Conservation (phyloP, 495 filamentous ascomycete species). For the Tetracladium setigerum region DNA sequence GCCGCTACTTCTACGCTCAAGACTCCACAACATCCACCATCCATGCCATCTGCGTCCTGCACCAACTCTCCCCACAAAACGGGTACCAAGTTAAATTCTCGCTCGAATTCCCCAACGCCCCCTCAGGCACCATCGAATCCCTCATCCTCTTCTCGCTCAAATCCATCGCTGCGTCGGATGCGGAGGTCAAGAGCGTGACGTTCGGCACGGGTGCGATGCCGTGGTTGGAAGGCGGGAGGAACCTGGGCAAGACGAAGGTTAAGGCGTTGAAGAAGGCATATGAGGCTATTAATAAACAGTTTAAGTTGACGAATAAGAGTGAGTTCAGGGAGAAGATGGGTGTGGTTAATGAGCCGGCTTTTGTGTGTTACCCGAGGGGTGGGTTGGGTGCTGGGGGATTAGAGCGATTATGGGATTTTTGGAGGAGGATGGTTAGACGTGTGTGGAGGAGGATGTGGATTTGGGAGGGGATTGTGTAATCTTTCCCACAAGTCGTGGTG, state of each 20-base stretch:
- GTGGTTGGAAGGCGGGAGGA: constrained; percentile 62
- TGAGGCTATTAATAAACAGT: constrained; percentile 65
- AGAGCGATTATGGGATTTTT: constrained; percentile 77
- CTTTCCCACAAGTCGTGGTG: too few relatives aligned
- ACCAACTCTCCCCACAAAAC: constrained; percentile 63
- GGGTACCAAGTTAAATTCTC: constrained; percentile 87
- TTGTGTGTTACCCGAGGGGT: constrained; percentile 74
- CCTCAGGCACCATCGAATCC: constrained; percentile 71
- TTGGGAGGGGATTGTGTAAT: neutral
- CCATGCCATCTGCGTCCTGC: constrained; percentile 64
- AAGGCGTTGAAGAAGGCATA: constrained; percentile 71
- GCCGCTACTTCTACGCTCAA: constrained; percentile 72
- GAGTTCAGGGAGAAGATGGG: constrained; percentile 86
- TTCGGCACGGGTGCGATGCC: constrained; percentile 71
- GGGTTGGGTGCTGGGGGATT: constrained; percentile 70
- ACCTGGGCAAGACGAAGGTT: constrained; percentile 64
- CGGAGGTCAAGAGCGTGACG: constrained; percentile 52
- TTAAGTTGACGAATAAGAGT: constrained; percentile 72
- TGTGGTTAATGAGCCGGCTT: constrained; percentile 66
- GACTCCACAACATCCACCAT: constrained; percentile 55
- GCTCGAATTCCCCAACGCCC: constrained; percentile 73
- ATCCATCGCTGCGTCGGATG: constrained; percentile 50
- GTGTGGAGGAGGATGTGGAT: neutral
- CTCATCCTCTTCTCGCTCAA: constrained; percentile 73
- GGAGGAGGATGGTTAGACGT: constrained; percentile 51